Conservation (phyloP, 305 asterid species). For the Fraxinus greggii region DNA sequence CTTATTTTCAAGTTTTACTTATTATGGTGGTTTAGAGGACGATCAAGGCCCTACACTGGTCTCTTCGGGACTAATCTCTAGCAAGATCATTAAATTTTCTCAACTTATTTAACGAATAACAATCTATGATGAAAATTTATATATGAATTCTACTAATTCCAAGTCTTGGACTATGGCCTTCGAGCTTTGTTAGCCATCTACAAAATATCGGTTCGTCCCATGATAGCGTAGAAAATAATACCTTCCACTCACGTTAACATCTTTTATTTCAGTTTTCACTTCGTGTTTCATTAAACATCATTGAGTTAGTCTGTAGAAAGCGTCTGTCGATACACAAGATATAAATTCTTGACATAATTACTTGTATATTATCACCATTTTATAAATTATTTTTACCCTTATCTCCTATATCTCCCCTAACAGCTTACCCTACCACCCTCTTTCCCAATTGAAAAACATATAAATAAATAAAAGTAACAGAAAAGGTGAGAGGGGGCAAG, state of each 20-base stretch:
- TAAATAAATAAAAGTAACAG: not conserved
- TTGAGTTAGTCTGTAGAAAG: not conserved
- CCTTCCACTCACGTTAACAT: not conserved
- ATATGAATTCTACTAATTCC: not conserved
- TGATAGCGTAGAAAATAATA: not conserved
- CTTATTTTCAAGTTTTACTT: not conserved
- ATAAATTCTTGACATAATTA: not conserved
- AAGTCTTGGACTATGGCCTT: not conserved
- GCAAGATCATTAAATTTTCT: not conserved
- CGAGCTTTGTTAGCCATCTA: not conserved
- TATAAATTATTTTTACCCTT: too few relatives aligned
- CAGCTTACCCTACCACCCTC: not conserved
- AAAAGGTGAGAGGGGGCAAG: not conserved
- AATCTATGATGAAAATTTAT: not conserved
- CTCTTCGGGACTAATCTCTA: not conserved
- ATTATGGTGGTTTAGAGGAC: not conserved
- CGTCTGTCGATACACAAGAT: not conserved
- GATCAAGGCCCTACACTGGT: not conserved
- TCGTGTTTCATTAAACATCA: not conserved
- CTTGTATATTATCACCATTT: not conserved
- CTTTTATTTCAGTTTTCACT: not conserved
- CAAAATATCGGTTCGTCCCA: not conserved
- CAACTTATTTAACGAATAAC: not conserved
- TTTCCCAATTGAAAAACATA: not conserved
- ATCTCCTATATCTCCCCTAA: not conserved